These are phyloP conservation scores for Pisolithus microcarpus DNA, from an alignment of 768 basidiomycete species.

Conservation along the genomic window DNA sequence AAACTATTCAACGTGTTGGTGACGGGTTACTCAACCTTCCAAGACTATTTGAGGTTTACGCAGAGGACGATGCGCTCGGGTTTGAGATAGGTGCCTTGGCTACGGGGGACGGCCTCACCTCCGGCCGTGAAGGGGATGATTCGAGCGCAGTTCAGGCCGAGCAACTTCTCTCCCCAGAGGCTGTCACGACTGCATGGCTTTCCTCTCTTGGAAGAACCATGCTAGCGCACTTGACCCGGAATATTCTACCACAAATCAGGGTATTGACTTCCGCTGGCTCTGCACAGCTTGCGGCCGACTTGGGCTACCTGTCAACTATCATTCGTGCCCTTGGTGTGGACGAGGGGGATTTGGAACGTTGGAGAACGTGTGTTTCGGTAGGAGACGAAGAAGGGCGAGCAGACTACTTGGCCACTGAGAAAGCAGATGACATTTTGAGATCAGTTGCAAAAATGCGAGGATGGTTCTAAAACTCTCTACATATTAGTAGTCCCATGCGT, in stretches of 20 bases:
- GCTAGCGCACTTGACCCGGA: constrained; percentile 61
- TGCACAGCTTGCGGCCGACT: constrained; percentile 77
- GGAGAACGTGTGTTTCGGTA: constrained; percentile 66
- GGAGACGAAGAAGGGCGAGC: constrained; percentile 39
- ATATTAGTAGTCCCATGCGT: too few relatives aligned
- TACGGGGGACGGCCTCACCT: constrained; percentile 45
- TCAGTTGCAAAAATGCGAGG: constrained; percentile 28
- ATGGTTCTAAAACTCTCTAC: constrained; percentile 13
- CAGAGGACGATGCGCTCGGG: constrained; percentile 81
- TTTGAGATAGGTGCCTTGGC: constrained; percentile 84
- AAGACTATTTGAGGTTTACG: constrained; percentile 89
- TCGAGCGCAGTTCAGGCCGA: constrained; percentile 21
- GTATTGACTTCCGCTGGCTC: constrained; percentile 60
- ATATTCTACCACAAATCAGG: constrained; percentile 65
- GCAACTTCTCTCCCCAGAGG: constrained; percentile 51
- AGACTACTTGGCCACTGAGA: constrained; percentile 11
- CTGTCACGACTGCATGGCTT: constrained; percentile 86
- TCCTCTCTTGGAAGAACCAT: constrained; percentile 81
- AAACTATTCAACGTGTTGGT: constrained; percentile 79
- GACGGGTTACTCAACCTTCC: constrained; percentile 95
- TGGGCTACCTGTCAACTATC: constrained; percentile 88
- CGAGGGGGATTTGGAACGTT: constrained; percentile 67
- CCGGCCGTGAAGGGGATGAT: neutral
- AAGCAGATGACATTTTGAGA: constrained; percentile 11
- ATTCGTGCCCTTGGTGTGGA: constrained; percentile 88